A percentile compares a stretch with the other conserved stretches of the same genome.
These are phyloP conservation scores for Osmozyma mogii DNA, from an alignment of 805 yeast genomes.

Conservation along the genomic window DNA sequence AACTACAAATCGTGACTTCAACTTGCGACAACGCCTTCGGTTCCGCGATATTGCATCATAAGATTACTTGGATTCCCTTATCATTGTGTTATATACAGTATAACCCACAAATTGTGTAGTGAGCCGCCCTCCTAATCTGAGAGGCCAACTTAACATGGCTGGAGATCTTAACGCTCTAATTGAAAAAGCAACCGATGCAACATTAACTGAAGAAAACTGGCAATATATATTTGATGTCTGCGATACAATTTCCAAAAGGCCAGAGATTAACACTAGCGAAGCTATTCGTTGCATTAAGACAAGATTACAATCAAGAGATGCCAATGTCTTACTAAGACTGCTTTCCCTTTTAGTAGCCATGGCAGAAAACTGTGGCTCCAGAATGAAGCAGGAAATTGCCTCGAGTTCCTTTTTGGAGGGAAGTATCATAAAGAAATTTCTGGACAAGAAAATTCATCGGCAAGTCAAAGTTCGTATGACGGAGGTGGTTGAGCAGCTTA, in stretches of 20 bases:
- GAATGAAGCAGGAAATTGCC: constrained; percentile 38
- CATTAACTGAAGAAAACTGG: constrained; percentile 37
- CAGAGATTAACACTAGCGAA: constrained; percentile 28
- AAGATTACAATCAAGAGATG: constrained; percentile 26
- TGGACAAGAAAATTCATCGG: constrained; percentile 52
- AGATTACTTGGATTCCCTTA: no score
- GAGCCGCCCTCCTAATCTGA: no score
- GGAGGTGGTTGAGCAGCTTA: constrained; percentile 61
- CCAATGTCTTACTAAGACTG: constrained; percentile 32
- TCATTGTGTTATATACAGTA: no score
- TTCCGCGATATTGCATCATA: no score
- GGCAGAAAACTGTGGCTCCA: constrained; percentile 39
- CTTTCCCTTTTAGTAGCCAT: constrained; percentile 29
- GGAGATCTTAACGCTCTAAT: no score
- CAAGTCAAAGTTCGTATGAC: constrained; percentile 59
- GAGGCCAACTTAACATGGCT: no score
- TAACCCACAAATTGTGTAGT: no score
- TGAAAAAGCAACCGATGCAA: constrained; percentile 32
- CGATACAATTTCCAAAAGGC: constrained; percentile 28
- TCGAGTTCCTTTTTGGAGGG: constrained; percentile 28
- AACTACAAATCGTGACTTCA: no score
- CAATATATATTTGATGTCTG: constrained; percentile 36
- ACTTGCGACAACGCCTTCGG: no score
- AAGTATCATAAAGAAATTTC: constrained; percentile 33
- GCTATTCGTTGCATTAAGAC: constrained; percentile 20